phyloP scores from a whole-genome alignment of 1,139 yeast species.

The Geotrichum fermentans region DNA sequence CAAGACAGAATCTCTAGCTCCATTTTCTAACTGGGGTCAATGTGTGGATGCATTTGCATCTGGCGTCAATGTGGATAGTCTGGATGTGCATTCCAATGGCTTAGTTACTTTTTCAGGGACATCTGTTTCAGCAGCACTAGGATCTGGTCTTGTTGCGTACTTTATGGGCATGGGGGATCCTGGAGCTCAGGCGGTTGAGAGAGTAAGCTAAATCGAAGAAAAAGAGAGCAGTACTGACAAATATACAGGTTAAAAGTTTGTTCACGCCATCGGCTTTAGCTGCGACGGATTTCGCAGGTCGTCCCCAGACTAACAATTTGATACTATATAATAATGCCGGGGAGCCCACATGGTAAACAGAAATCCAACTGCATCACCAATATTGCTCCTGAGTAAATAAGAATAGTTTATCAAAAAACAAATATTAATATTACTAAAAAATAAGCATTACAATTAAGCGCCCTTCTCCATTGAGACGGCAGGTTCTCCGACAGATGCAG shows the following conservation, averaged over 20 bases:
- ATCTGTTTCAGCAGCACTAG: constrained; percentile 81
- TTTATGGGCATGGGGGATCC: constrained; percentile 57
- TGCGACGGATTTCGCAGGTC: constrained; percentile 29
- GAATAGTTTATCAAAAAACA: neutral
- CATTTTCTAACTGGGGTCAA: constrained; percentile 81
- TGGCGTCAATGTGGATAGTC: constrained; percentile 63
- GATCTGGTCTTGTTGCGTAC: constrained; percentile 68
- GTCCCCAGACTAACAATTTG: constrained; percentile 40
- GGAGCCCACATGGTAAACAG: constrained; percentile 38
- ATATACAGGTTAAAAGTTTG: constrained; percentile 22
- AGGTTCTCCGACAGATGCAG: neutral
- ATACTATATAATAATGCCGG: constrained; percentile 42
- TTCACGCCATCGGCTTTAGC: constrained; percentile 32
- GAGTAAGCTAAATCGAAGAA: constrained; percentile 23
- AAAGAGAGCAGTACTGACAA: neutral
- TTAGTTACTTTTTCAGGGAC: constrained; percentile 67
- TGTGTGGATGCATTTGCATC: constrained; percentile 84
- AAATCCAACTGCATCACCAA: neutral
- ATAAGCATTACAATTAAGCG: constrained; percentile 6
- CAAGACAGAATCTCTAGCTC: constrained; percentile 58
- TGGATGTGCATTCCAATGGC: constrained; percentile 21
- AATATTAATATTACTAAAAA: neutral
- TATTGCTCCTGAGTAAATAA: neutral
- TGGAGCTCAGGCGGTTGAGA: constrained; percentile 41
- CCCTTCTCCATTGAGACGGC: constrained; percentile 10